Conservation (phyloP, 208 protist genomes). For the Wallacemonas rigidus region DNA sequence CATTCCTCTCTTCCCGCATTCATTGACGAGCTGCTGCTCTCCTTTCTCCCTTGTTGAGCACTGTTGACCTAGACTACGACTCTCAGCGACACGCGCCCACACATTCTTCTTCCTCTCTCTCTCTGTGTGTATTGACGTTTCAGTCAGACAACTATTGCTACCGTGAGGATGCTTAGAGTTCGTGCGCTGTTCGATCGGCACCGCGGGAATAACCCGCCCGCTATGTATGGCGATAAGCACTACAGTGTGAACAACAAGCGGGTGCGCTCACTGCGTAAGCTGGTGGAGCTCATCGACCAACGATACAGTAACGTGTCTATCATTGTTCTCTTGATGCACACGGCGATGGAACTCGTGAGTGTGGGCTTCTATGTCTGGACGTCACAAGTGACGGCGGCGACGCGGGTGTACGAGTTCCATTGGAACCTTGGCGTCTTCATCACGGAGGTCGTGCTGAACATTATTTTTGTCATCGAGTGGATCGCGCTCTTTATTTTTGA, state of each 20-base stretch:
- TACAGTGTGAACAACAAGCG: constrained; percentile 31
- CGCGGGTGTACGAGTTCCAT: constrained; percentile 39
- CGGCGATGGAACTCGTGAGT: constrained; percentile 56
- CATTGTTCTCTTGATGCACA: constrained; percentile 50
- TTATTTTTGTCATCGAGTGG: constrained; percentile 79
- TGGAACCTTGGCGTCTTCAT: constrained; percentile 62
- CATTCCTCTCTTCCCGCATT: too few species aligned
- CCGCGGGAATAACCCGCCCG: constrained; percentile 22
- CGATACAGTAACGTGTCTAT: constrained; percentile 71
- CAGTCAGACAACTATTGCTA: neutral
- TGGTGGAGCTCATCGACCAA: constrained; percentile 69
- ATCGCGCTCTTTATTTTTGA: constrained; percentile 62
- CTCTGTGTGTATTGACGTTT: neutral
- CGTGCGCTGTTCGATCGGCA: constrained; percentile 16
- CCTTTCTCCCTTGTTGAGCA: too few species aligned
- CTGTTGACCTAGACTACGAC: too few species aligned
- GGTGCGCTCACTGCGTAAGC: constrained; percentile 54
- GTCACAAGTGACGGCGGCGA: constrained; percentile 37
- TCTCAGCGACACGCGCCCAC: too few species aligned
- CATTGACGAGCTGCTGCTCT: too few species aligned
- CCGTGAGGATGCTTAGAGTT: neutral
- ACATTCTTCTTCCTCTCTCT: constrained; percentile 5
- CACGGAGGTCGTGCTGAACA: constrained; percentile 66
- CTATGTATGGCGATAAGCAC: constrained; percentile 39
- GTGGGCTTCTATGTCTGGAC: constrained; percentile 78